These are phyloP conservation scores for Lyophyllum decastes DNA, from an alignment of 768 basidiomycete genomes.

Conservation along the genomic window DNA sequence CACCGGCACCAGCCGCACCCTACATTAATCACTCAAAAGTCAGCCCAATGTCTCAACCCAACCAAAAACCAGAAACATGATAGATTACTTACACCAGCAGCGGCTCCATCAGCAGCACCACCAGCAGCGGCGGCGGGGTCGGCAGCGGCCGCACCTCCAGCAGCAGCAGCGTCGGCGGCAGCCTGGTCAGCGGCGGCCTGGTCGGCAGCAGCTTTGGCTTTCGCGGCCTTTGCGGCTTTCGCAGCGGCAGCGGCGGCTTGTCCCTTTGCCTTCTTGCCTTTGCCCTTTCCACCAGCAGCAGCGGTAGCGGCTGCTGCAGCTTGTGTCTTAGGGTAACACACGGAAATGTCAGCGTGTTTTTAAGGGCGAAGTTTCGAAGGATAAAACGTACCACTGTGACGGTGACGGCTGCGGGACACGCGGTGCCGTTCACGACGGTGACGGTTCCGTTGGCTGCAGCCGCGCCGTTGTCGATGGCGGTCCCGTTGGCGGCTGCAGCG, in stretches of 20 bases:
- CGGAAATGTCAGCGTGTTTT: too few species aligned
- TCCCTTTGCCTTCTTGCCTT: too few species aligned
- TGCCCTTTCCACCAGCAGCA: not conserved
- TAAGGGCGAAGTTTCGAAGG: too few species aligned
- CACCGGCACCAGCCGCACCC: too few species aligned
- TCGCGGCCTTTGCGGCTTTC: not conserved
- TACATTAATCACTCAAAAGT: too few species aligned
- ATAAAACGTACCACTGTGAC: constrained; percentile 14
- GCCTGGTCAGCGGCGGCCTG: not conserved
- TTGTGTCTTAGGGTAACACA: too few species aligned
- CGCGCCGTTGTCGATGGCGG: constrained; percentile 1
- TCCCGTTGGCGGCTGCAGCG: not conserved
- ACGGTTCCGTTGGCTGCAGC: constrained; percentile 17
- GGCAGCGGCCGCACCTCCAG: not conserved
- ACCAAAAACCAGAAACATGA: too few species aligned
- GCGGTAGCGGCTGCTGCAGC: constrained; percentile 7
- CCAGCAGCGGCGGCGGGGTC: not conserved
- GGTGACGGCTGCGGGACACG: constrained; percentile 6
- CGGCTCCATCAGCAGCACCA: not conserved
- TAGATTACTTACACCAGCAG: too few species aligned
- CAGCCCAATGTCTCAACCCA: too few species aligned
- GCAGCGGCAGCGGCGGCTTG: not conserved
- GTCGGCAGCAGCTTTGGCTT: not conserved
- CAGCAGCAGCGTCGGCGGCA: not conserved
- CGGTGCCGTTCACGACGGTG: constrained; percentile 19